These are phyloP conservation scores for Alloascoidea africana DNA, from an alignment of 805 yeast genomes.

Conservation along the genomic window DNA sequence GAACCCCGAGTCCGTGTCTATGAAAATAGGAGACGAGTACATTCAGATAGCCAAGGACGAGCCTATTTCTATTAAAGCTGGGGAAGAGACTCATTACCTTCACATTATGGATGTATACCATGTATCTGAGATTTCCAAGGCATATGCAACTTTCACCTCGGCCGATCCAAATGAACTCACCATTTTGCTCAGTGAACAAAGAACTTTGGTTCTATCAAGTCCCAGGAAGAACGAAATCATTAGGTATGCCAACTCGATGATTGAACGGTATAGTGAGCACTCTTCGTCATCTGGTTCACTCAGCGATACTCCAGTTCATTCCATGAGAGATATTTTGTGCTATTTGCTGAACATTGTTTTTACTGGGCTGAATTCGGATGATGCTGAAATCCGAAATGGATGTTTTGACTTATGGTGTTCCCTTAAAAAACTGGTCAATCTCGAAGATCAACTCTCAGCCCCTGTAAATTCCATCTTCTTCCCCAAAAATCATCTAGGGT, in stretches of 20 bases:
- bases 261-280: neutral
- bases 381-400: slow-evolving; percentile 43
- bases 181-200: slow-evolving; percentile 21
- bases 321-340: slow-evolving; percentile 32
- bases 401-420: slow-evolving; percentile 51
- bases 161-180: slow-evolving; percentile 37
- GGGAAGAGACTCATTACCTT: neutral
- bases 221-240: slow-evolving; percentile 48
- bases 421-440: slow-evolving; percentile 39
- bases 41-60: slow-evolving; percentile 32
- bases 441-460: slow-evolving; percentile 43
- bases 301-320: slow-evolving; percentile 5
- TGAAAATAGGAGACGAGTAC: slow-evolving; percentile 58
- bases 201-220: slow-evolving; percentile 27
- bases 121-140: slow-evolving; percentile 24
- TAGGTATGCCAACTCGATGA: slow-evolving; percentile 41
- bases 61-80: neutral
- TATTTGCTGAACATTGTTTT: slow-evolving; percentile 48
- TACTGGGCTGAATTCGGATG: slow-evolving; percentile 48
- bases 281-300: neutral
- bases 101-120: slow-evolving; percentile 19
- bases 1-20: slow-evolving; percentile 41
- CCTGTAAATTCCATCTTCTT: slow-evolving; percentile 43
- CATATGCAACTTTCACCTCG: slow-evolving; percentile 26
- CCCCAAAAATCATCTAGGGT: slow-evolving; percentile 52